Conservation (phyloP, 2,329 filamentous ascomycete species). For the Colletotrichum horii region DNA sequence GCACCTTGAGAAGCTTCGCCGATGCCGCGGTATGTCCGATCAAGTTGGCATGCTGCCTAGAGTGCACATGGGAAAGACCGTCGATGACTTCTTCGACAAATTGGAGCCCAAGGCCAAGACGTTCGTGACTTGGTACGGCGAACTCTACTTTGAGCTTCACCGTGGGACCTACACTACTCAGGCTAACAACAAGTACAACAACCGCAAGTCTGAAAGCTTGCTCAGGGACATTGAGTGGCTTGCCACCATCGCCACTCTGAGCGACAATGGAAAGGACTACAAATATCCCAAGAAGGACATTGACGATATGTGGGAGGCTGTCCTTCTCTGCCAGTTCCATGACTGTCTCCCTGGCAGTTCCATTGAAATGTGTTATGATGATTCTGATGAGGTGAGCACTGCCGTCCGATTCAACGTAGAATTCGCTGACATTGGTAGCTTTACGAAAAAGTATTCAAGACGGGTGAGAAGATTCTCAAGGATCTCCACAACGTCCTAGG, state of each 20-base stretch:
- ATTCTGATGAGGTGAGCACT: constrained; percentile 75
- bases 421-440: constrained; percentile 50
- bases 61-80: constrained; percentile 85
- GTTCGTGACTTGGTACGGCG: constrained; percentile 95
- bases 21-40: constrained; percentile 91
- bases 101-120: constrained; percentile 80
- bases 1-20: constrained; percentile 91
- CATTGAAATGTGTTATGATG: constrained; percentile 98
- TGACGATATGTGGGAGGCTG: constrained; percentile 93
- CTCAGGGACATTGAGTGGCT: constrained; percentile 88
- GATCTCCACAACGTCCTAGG: constrained; percentile 73
- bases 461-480: constrained; percentile 73
- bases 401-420: not conserved
- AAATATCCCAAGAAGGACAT: constrained; percentile 94
- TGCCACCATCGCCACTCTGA: constrained; percentile 83
- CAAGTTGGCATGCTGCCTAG: constrained; percentile 83
- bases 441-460: constrained; percentile 83
- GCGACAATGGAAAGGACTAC: constrained; percentile 67
- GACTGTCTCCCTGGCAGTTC: constrained; percentile 94
- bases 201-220: constrained; percentile 83
- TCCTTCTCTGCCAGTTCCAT: constrained; percentile 95
- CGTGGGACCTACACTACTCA: constrained; percentile 97
- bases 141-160: constrained; percentile 97
- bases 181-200: constrained; percentile 96
- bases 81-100: constrained; percentile 91